phyloP scores from a whole-genome alignment of 441 rosid genomes.

The Pelargonium fulgidum region DNA sequence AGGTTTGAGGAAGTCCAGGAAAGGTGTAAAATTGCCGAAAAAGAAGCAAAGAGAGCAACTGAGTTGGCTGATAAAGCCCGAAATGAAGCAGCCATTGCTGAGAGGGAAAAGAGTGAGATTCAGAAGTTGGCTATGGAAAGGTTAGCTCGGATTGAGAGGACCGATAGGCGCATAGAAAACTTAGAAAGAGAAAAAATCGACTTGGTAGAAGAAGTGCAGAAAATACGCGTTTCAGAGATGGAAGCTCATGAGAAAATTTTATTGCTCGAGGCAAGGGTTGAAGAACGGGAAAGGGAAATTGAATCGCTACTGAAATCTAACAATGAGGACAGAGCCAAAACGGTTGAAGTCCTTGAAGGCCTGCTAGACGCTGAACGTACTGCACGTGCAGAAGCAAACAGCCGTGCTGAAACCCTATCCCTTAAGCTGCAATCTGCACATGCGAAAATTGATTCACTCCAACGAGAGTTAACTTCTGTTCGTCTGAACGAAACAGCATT shows the following conservation, averaged over 20 bases:
- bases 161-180: constrained; percentile 65
- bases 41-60: constrained; percentile 79
- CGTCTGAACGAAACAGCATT: constrained; percentile 79
- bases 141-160: constrained; percentile 73
- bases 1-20: constrained; percentile 82
- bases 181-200: constrained; percentile 66
- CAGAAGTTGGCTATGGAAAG: constrained; percentile 95
- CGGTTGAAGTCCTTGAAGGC: constrained; percentile 69
- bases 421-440: constrained; percentile 74
- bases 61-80: constrained; percentile 85
- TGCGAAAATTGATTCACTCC: constrained; percentile 70
- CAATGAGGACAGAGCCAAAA: constrained; percentile 73
- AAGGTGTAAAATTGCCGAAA: constrained; percentile 76
- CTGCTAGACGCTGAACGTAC: constrained; percentile 77
- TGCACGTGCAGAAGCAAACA: constrained; percentile 66
- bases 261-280: constrained; percentile 76
- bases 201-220: constrained; percentile 51
- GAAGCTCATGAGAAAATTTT: constrained; percentile 67
- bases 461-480: constrained; percentile 79
- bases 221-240: constrained; percentile 54
- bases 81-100: constrained; percentile 71
- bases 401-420: constrained; percentile 78
- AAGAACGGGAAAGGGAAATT: constrained; percentile 89
- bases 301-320: constrained; percentile 62
- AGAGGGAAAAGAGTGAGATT: constrained; percentile 69